These are phyloP conservation scores for Astrocystis sublimbata DNA, from an alignment of 495 filamentous ascomycete species.

Conservation along the genomic window DNA sequence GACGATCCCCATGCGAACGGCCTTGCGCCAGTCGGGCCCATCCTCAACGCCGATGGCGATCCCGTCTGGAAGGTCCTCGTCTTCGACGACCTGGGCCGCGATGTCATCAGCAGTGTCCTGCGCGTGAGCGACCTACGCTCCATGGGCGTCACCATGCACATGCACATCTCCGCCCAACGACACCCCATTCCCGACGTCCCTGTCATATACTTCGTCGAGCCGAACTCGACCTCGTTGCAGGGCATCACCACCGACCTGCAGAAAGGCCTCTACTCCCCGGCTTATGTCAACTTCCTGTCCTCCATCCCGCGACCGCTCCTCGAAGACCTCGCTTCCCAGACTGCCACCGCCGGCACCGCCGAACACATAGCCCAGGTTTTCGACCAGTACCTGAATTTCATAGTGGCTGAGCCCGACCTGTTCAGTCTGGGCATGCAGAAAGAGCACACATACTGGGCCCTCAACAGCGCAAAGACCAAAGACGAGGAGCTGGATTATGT, in stretches of 20 bases:
- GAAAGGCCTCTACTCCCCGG: conserved; percentile 84
- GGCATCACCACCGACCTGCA: conserved; percentile 85
- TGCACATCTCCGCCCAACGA: conserved; percentile 82
- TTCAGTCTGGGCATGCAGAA: conserved; percentile 93
- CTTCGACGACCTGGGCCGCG: conserved; percentile 62
- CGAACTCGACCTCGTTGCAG: conserved; percentile 75
- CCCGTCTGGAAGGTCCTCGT: conserved; percentile 68
- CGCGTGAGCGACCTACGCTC: conserved; percentile 88
- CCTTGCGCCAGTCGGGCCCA: conserved; percentile 69
- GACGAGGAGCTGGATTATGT: conserved; percentile 86
- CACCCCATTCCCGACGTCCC: conserved; percentile 96
- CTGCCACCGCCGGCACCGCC: conserved; percentile 76
- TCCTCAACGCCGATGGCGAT: conserved; percentile 85
- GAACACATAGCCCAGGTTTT: conserved; percentile 91
- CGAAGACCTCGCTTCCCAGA: conserved; percentile 91
- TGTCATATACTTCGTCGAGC: conserved; percentile 93
- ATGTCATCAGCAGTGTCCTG: conserved; percentile 89
- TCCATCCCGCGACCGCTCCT: conserved; percentile 90
- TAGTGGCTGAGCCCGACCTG: conserved; percentile 91
- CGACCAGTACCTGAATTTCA: conserved; percentile 98
- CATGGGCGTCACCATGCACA: conserved; percentile 96
- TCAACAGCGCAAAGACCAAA: conserved; percentile 89
- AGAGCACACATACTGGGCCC: conserved; percentile 79
- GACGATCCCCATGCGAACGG: conserved; percentile 57
- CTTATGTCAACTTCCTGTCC: conserved; percentile 95